phyloP scores from a whole-genome alignment of 140 eudicot genomes.

The Flaveria floridana region DNA sequence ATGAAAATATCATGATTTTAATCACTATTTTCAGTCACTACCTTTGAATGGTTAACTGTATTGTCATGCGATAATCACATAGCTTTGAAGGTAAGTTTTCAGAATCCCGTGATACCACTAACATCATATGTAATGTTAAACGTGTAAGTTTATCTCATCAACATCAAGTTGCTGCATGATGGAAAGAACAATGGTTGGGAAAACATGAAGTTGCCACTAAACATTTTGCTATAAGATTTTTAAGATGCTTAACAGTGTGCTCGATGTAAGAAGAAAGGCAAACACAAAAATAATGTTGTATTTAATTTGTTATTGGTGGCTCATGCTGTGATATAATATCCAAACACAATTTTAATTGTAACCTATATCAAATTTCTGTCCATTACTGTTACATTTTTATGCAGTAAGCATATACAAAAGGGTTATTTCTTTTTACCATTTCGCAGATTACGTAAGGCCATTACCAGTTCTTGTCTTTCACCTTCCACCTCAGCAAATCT shows the following conservation, averaged over 20 bases:
- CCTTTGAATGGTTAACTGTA: too few species aligned
- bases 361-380: conserved; percentile 28
- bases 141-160: too few species aligned
- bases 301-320: conserved; percentile 32
- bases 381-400: conserved; percentile 29
- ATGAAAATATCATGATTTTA: not conserved
- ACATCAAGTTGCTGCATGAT: not conserved
- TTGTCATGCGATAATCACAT: too few species aligned
- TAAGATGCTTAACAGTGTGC: conserved; percentile 2
- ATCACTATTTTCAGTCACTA: too few species aligned
- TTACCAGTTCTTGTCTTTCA: conserved; percentile 89
- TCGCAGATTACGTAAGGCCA: conserved; percentile 73
- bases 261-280: conserved; percentile 7
- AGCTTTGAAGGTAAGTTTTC: too few species aligned
- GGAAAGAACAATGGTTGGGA: not conserved
- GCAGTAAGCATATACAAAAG: conserved; percentile 14
- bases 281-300: conserved; percentile 10
- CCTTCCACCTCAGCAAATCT: conserved; percentile 98
- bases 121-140: too few species aligned
- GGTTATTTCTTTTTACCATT: conserved; percentile 61
- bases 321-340: conserved; percentile 28
- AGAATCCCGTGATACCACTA: too few species aligned
- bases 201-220: not conserved
- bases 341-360: conserved; percentile 22
- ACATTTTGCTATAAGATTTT: not conserved